Evolutionary conservation across 2,329 filamentous ascomycete species (phyloP), one percentile per base, ranked within the genome.

Genomic region (Alternaria hordeiaustralica): DNA sequence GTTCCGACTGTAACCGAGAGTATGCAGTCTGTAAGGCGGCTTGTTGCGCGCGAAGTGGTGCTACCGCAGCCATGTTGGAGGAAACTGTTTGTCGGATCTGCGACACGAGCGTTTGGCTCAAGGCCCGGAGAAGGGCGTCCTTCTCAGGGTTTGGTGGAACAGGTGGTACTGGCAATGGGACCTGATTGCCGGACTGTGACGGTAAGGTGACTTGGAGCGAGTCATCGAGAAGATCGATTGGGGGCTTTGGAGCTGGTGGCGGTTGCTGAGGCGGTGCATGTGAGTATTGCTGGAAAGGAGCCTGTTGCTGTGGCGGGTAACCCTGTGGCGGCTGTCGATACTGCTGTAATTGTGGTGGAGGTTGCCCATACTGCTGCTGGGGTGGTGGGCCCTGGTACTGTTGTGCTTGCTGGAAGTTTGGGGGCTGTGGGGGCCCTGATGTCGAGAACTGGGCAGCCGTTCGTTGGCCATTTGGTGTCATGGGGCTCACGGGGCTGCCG

Each of bases 81-180:
- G 87, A 81, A 50, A 91, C 87, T 57, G 89, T 90, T 51, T 87
- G 86, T 65, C 89, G 88, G 15, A 94, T 89, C 66, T 92, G 89
- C 43, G 87, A 83, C 58, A 89, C 85, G 4, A 98, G 84, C 0
- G 89, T 88, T 60, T 87, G 84, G 36, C 90, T 93, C 28, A 98
- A 87, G 47, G 94, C 91, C 57, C 87, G 87, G 4, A 97, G 86
- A 15, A 98, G 87, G 20, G 92, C 90, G 79, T 98, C 94, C 78
- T 97, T 97, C 80, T 98, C 93, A 0, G 96, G 96, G 74, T 99
- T 99, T 0, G 94, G 94, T 0, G 96, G 95, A 30, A 97, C 93
- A 0, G 95, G 94, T 0, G 96, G 95, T 1, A 93, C 88, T 6
- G 90, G 86, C 8, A 89, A 77, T 21, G 85, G 82, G 26, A 71